A percentile compares a stretch with the other conserved stretches of the same genome.
phyloP scores from a whole-genome alignment of 805 yeast genomes.

The Saturnispora silvae region DNA sequence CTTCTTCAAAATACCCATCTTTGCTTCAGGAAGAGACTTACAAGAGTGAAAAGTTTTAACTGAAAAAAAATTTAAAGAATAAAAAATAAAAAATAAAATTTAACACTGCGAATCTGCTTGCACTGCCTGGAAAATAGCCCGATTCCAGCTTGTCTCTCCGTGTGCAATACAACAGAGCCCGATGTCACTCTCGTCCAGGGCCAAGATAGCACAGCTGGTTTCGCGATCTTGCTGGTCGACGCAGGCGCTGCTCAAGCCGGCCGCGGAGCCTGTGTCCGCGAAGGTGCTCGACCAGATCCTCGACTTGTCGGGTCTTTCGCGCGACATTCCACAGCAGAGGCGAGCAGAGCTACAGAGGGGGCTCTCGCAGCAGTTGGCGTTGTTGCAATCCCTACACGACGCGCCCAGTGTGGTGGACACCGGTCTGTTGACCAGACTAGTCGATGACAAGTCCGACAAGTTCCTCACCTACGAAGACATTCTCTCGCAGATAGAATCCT shows the following conservation, averaged over 20 bases:
- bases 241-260: conserved; percentile 1
- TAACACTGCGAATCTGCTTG: background rate
- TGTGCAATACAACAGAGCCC: conserved; percentile 12
- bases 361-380: conserved; percentile 38
- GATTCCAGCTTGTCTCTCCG: background rate
- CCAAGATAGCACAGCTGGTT: background rate
- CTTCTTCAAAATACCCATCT: conserved; percentile 64
- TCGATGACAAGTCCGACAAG: conserved; percentile 19
- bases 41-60: background rate
- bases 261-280: conserved; percentile 10
- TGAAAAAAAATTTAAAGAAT: conserved; percentile 1
- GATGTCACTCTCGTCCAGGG: conserved; percentile 12
- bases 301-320: conserved; percentile 39
- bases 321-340: conserved; percentile 20
- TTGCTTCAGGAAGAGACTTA: background rate
- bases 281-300: conserved; percentile 26
- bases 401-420: conserved; percentile 9
- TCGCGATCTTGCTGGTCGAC: conserved; percentile 6
- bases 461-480: conserved; percentile 25
- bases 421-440: conserved; percentile 18
- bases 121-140: conserved; percentile 8
- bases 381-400: conserved; percentile 32
- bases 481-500: conserved; percentile 16
- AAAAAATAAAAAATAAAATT: conserved; percentile 2
- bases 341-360: conserved; percentile 25